These are phyloP conservation scores for Scenedesmus sp. DNA, from an alignment of 163 green algal species.

Conservation along the genomic window DNA sequence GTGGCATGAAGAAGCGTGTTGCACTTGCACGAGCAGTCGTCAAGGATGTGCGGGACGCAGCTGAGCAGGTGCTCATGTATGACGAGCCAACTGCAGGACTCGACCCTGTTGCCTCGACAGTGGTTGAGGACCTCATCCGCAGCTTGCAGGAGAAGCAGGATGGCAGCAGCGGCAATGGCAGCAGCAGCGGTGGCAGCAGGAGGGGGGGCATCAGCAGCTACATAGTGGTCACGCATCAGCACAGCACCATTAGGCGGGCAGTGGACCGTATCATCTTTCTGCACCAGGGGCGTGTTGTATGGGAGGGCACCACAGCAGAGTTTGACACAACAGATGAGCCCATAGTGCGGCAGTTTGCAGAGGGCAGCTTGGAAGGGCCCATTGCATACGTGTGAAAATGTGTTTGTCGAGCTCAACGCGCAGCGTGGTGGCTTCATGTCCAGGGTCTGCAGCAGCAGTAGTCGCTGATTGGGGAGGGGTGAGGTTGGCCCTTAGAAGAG, in stretches of 20 bases:
- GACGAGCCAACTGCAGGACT: conserved; percentile 99
- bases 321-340: conserved; percentile 95
- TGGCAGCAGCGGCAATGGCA: conserved; percentile 39
- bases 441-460: not conserved
- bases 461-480: too few relatives aligned
- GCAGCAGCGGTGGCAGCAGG: conserved; percentile 20
- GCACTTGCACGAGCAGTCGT: conserved; percentile 97
- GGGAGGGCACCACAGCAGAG: conserved; percentile 92
- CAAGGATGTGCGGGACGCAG: conserved; percentile 71
- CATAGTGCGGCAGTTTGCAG: conserved; percentile 97
- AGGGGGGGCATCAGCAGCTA: conserved; percentile 85
- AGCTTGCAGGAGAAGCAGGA: conserved; percentile 78
- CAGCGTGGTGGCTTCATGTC: not conserved
- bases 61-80: conserved; percentile 97
- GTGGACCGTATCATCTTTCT: conserved; percentile 99
- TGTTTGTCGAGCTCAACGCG: not conserved
- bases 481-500: not conserved
- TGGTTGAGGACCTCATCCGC: conserved; percentile 99
- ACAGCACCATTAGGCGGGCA: conserved; percentile 93
- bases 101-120: conserved; percentile 97
- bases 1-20: conserved; percentile 99
- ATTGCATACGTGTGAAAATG: conserved; percentile 90
- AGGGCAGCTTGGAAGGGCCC: conserved; percentile 90
- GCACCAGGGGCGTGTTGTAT: conserved; percentile 96
- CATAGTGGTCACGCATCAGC: conserved; percentile 99